Percentiles rank a stretch among this genome's conserved stretches.
These are phyloP conservation scores for Xylariales sp. DNA, from an alignment of 2,329 filamentous ascomycete species.

Conservation along the genomic window DNA sequence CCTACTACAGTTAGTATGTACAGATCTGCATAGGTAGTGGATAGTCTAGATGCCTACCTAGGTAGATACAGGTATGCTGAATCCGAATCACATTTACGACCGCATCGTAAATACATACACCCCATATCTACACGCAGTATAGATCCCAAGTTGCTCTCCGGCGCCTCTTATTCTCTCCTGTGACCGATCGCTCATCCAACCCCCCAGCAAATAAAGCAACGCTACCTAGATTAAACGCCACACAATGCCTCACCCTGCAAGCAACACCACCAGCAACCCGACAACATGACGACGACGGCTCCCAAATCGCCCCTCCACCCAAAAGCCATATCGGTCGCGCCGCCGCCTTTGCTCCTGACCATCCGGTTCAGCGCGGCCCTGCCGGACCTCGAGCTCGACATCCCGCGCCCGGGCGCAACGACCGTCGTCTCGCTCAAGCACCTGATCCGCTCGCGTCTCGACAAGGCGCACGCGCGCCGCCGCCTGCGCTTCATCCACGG, in stretches of 20 bases:
- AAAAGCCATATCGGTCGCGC: slow-evolving; percentile 30
- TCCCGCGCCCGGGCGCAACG: slow-evolving; percentile 74
- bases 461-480: slow-evolving; percentile 68
- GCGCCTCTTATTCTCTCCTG: background rate
- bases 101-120: background rate
- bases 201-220: background rate
- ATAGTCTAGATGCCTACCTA: too few species aligned
- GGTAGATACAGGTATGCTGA: background rate
- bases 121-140: background rate
- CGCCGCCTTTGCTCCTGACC: slow-evolving; percentile 72
- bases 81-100: background rate
- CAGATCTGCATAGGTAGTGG: too few species aligned
- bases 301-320: slow-evolving; percentile 30
- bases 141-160: background rate
- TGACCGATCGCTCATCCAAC: background rate
- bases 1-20: too few species aligned
- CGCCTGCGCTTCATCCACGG: slow-evolving; percentile 90
- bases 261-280: slow-evolving; percentile 17
- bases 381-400: slow-evolving; percentile 83
- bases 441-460: slow-evolving; percentile 79
- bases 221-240: background rate
- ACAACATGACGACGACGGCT: slow-evolving; percentile 23
- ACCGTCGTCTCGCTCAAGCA: slow-evolving; percentile 85
- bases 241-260: slow-evolving; percentile 30
- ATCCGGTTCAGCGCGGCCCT: slow-evolving; percentile 91